Base-by-base conservation (phyloP, 1,139 yeast genomes). In the Diutina rugosa region DNA sequence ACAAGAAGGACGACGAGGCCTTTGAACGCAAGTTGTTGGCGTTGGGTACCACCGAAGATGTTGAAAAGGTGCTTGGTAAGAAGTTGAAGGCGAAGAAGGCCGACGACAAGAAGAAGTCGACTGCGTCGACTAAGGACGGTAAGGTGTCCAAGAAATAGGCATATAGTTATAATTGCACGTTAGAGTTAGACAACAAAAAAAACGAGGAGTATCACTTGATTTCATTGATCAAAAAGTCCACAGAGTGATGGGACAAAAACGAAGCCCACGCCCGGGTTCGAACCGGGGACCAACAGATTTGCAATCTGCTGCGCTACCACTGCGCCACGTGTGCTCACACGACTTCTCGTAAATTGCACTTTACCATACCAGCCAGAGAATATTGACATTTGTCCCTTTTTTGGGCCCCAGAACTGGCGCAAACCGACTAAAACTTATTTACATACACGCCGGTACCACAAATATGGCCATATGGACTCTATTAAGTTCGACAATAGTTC, bases 261-360 rank as follows among this genome's bases (percentile, higher is more conserved):
- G 5, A 18, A 48, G 51, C 51, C 51, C 51, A 48, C 51, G 30
- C 51, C 51, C 51, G 38, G 51, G 32, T 48, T 48, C 32, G 51
- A 48, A 48, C 51, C 38, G 51, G 51, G 86, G 89, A 84, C 89
- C 88, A 83, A 82, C 86, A 84, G 89, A 84, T 84, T 84, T 84
- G 90, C 89, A 84, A 84, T 84, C 89, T 84, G 86, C 87, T 84
- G 88, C 90, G 88, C 88, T 84, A 84, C 89, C 89, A 81, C 89
- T 84, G 88, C 87, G 89, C 89, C 88, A 84, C 30, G 51, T 48
- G 51, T 48, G 51, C 51, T 46, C 32, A 7, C 8, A 8, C 16
- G 47, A 16, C 12, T 8, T 18, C 1, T 10, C 26, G n/a, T 46
- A 14, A 16, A 16, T 45, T 16, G 2, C 8, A 21, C 46, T 18